phyloP scores from a whole-genome alignment of 2,329 filamentous ascomycete genomes.

The Fusarium setosum region DNA sequence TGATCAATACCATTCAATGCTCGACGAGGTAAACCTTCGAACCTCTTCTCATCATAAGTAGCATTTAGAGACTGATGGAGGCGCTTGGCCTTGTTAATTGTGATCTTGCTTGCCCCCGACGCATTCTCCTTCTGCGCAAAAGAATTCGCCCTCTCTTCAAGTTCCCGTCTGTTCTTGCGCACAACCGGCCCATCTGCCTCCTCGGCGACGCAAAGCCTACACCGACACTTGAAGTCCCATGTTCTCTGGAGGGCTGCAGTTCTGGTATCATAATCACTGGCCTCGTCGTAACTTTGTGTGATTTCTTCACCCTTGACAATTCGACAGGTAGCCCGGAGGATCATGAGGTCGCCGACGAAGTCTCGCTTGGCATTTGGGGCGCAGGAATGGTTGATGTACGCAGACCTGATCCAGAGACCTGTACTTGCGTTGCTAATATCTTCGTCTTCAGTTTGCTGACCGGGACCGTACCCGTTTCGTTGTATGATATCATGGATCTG shows the following conservation, averaged over 20 bases:
- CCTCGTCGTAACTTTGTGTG: slow-evolving; percentile 46
- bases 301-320: slow-evolving; percentile 50
- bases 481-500: slow-evolving; percentile 48
- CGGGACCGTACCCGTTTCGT: slow-evolving; percentile 48
- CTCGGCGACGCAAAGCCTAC: slow-evolving; percentile 49
- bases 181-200: slow-evolving; percentile 28
- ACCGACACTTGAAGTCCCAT: slow-evolving; percentile 53
- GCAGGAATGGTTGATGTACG: slow-evolving; percentile 58
- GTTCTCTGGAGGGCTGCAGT: slow-evolving; percentile 34
- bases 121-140: slow-evolving; percentile 28
- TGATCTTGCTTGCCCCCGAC: slow-evolving; percentile 23
- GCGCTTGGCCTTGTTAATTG: slow-evolving; percentile 39
- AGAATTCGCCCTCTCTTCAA: slow-evolving; percentile 31
- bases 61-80: slow-evolving; percentile 37
- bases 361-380: slow-evolving; percentile 48
- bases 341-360: slow-evolving; percentile 53
- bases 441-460: slow-evolving; percentile 42
- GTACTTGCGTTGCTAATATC: slow-evolving; percentile 47
- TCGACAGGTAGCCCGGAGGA: slow-evolving; percentile 49
- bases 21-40: slow-evolving; percentile 38
- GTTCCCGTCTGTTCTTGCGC: slow-evolving; percentile 30
- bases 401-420: slow-evolving; percentile 53
- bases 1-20: slow-evolving; percentile 39
- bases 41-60: slow-evolving; percentile 43
- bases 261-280: slow-evolving; percentile 39